phyloP scores from a whole-genome alignment of 2,329 filamentous ascomycete genomes.

The Verticillium albo-atrum region DNA sequence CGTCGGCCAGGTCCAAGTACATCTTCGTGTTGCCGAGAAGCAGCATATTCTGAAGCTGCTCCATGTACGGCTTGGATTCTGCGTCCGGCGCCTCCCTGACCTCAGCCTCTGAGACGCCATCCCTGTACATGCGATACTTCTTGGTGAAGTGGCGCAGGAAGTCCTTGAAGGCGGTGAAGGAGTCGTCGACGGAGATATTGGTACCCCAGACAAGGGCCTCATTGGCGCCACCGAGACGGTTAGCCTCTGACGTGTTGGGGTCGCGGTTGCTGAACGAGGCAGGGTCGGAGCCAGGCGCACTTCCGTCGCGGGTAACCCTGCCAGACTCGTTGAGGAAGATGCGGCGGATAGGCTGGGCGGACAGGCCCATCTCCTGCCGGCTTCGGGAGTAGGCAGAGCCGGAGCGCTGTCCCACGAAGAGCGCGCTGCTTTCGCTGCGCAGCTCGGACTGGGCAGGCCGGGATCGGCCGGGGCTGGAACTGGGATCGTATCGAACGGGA shows the following conservation, averaged over 20 bases:
- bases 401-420: constrained; percentile 68
- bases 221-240: constrained; percentile 76
- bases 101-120: constrained; percentile 76
- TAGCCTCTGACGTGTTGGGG: constrained; percentile 87
- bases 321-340: constrained; percentile 57
- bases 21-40: constrained; percentile 78
- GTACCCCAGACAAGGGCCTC: constrained; percentile 93
- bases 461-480: constrained; percentile 75
- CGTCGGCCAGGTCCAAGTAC: constrained; percentile 82
- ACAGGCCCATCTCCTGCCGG: constrained; percentile 64
- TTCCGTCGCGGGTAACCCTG: constrained; percentile 50
- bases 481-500: constrained; percentile 84
- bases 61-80: constrained; percentile 76
- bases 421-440: constrained; percentile 80
- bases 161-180: constrained; percentile 81
- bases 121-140: constrained; percentile 90
- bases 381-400: constrained; percentile 59
- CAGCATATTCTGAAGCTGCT: constrained; percentile 86
- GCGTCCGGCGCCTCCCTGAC: constrained; percentile 65
- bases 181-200: constrained; percentile 89
- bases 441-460: constrained; percentile 60
- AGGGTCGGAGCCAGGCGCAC: constrained; percentile 49
- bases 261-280: constrained; percentile 60
- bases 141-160: constrained; percentile 88
- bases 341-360: constrained; percentile 46